These are phyloP conservation scores for Pichia nakasei DNA, from an alignment of 805 yeast species.

Conservation along the genomic window DNA sequence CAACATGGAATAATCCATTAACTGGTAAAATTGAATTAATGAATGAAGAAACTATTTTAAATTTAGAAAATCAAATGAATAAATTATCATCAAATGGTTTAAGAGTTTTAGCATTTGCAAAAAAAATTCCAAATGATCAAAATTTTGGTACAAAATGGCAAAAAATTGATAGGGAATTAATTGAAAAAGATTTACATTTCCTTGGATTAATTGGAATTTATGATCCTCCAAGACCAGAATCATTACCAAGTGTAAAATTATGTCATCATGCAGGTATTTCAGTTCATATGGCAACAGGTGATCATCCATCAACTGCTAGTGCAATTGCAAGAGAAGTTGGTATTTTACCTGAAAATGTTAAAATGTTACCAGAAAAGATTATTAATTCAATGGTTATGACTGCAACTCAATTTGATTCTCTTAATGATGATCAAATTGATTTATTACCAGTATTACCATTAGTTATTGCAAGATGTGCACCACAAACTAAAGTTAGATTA, in stretches of 20 bases:
- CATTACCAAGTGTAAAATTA: conserved; percentile 51
- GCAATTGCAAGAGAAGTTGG: conserved; percentile 81
- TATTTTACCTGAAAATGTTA: conserved; percentile 54
- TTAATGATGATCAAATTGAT: conserved; percentile 55
- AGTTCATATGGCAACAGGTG: conserved; percentile 79
- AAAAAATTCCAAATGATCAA: conserved; percentile 23
- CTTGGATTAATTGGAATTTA: conserved; percentile 69
- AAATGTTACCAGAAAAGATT: conserved; percentile 45
- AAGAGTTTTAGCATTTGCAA: conserved; percentile 67
- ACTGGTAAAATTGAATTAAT: conserved; percentile 28
- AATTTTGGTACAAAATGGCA: conserved; percentile 22
- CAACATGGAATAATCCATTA: conserved; percentile 38
- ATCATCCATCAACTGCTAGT: conserved; percentile 68
- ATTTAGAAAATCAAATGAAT: conserved; percentile 48
- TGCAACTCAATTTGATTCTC: conserved; percentile 59
- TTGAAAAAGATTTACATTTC: conserved; percentile 48
- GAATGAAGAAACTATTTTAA: conserved; percentile 30
- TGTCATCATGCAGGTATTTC: conserved; percentile 72
- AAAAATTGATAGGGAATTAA: conserved; percentile 30
- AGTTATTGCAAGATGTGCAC: conserved; percentile 78
- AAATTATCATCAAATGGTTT: conserved; percentile 56
- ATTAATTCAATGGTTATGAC: conserved; percentile 66
- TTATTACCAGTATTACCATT: conserved; percentile 57
- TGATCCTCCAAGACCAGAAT: conserved; percentile 71
- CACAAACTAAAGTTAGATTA: conserved; percentile 73